Evolutionary conservation across 495 filamentous ascomycete genomes (phyloP).

Genomic region (Extremus antarcticus): DNA sequence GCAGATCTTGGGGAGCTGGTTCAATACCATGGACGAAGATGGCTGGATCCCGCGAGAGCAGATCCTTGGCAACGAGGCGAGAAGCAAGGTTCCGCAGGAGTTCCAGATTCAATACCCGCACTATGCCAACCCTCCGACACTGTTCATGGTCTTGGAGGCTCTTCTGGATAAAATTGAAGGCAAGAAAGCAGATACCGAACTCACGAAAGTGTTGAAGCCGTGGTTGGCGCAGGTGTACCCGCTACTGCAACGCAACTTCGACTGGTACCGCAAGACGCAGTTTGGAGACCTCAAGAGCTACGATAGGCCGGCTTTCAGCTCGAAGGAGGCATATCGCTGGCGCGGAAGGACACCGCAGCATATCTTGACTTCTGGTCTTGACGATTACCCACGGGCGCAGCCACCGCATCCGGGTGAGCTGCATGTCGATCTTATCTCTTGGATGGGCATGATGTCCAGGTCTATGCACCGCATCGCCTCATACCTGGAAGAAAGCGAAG

Average conservation of each 20-base stretch:
- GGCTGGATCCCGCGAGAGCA: constrained; percentile 97
- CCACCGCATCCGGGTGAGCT: constrained; percentile 97
- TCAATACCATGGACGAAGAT: constrained; percentile 89
- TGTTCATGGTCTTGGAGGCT: constrained; percentile 76
- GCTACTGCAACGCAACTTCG: constrained; percentile 80
- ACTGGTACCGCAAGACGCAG: constrained; percentile 92
- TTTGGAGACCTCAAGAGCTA: constrained; percentile 81
- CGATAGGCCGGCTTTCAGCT: constrained; percentile 75
- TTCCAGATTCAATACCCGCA: constrained; percentile 96
- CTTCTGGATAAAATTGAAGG: constrained; percentile 64
- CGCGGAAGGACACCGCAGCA: constrained; percentile 79
- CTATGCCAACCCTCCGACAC: constrained; percentile 95
- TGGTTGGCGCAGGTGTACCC: constrained; percentile 80
- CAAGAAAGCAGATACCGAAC: constrained; percentile 29
- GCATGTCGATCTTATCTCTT: constrained; percentile 87
- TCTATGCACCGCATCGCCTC: constrained; percentile 67
- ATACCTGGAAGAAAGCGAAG: constrained; percentile 59
- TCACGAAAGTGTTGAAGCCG: constrained; percentile 52
- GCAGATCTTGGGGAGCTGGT: constrained; percentile 91
- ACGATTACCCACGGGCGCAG: constrained; percentile 90
- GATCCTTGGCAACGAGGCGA: constrained; percentile 86
- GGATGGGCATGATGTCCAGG: constrained; percentile 91
- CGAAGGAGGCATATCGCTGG: constrained; percentile 90
- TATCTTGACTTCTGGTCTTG: constrained; percentile 82
- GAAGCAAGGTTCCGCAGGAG: constrained; percentile 89